phyloP scores from a whole-genome alignment of 495 filamentous ascomycete genomes.

The Neohortaea acidophila region DNA sequence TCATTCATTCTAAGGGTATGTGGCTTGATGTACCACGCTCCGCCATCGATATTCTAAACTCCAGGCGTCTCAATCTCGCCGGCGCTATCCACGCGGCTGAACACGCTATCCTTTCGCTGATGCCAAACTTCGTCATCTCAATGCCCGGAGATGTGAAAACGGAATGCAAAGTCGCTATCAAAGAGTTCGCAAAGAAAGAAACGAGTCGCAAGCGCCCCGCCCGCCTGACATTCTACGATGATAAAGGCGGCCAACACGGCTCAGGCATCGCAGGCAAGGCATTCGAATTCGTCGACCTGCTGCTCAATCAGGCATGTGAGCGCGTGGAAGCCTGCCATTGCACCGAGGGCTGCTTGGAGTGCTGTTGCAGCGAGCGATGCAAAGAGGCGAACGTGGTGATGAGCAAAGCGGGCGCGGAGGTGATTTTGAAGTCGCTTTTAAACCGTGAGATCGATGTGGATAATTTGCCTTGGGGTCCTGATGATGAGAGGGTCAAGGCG shows the following conservation, averaged over 20 bases:
- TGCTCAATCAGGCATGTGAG: slow-evolving; percentile 63
- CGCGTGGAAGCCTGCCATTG: slow-evolving; percentile 61
- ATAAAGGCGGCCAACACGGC: slow-evolving; percentile 70
- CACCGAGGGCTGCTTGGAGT: slow-evolving; percentile 70
- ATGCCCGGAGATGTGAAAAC: slow-evolving; percentile 82
- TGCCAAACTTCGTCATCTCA: slow-evolving; percentile 79
- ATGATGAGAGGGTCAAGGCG: slow-evolving; percentile 45
- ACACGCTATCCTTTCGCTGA: slow-evolving; percentile 70
- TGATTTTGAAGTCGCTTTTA: slow-evolving; percentile 62
- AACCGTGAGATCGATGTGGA: slow-evolving; percentile 64
- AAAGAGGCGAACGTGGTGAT: slow-evolving; percentile 81
- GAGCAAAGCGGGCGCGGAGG: slow-evolving; percentile 75
- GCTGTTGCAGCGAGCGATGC: slow-evolving; percentile 71
- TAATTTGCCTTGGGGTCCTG: slow-evolving; percentile 63
- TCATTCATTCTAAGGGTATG: slow-evolving; percentile 74
- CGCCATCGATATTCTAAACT: slow-evolving; percentile 64
- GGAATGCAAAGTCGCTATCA: slow-evolving; percentile 69
- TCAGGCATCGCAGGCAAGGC: slow-evolving; percentile 80
- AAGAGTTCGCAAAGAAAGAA: slow-evolving; percentile 66
- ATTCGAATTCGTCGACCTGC: slow-evolving; percentile 74
- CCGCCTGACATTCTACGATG: slow-evolving; percentile 84
- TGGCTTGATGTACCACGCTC: slow-evolving; percentile 81
- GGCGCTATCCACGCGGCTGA: slow-evolving; percentile 90
- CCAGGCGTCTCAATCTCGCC: slow-evolving; percentile 60
- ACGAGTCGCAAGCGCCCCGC: slow-evolving; percentile 71